Evolutionary conservation across 1,284 basidiomycete species (phyloP).

Genomic region (Sporisorium sorghi): DNA sequence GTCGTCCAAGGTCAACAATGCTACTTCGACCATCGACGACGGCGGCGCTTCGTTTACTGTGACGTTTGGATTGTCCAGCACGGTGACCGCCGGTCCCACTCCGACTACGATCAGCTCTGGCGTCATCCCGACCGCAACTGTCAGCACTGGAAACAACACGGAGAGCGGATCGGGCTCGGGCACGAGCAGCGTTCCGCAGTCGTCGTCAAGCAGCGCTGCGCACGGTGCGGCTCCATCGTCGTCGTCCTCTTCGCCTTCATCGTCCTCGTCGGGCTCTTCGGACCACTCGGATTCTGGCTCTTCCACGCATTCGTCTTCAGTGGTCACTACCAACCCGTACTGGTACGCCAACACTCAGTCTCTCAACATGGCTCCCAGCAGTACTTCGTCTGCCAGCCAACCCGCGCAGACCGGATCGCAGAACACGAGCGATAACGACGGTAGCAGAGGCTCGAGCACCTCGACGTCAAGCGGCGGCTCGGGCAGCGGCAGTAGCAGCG

Average conservation of each 20-base stretch:
- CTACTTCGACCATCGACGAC: slow-evolving; percentile 4
- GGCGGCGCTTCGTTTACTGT: slow-evolving; percentile 11
- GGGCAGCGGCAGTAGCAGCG: too few species aligned
- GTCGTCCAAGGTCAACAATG: background rate
- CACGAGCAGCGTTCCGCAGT: slow-evolving; percentile 9
- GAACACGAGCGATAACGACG: slow-evolving; percentile 9
- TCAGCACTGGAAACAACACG: background rate
- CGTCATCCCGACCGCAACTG: background rate
- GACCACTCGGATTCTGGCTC: slow-evolving; percentile 11
- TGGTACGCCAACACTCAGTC: slow-evolving; percentile 56
- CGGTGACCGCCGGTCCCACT: slow-evolving; percentile 13
- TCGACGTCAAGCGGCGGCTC: slow-evolving; percentile 2
- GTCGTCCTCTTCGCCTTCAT: background rate
- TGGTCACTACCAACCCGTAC: slow-evolving; percentile 44
- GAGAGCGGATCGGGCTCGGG: slow-evolving; percentile 18
- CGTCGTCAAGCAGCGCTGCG: slow-evolving; percentile 8
- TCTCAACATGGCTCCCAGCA: slow-evolving; percentile 38
- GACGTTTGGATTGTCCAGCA: background rate
- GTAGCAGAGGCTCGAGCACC: slow-evolving; percentile 19
- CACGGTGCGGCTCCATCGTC: background rate
- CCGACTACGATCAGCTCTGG: slow-evolving; percentile 15
- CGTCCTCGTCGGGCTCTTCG: slow-evolving; percentile 22
- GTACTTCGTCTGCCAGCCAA: slow-evolving; percentile 13
- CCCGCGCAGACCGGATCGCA: slow-evolving; percentile 16
- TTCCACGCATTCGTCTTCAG: slow-evolving; percentile 13